Evolutionary conservation across 257 asterid species (phyloP).

Genomic region (Przewalskia tangutica): DNA sequence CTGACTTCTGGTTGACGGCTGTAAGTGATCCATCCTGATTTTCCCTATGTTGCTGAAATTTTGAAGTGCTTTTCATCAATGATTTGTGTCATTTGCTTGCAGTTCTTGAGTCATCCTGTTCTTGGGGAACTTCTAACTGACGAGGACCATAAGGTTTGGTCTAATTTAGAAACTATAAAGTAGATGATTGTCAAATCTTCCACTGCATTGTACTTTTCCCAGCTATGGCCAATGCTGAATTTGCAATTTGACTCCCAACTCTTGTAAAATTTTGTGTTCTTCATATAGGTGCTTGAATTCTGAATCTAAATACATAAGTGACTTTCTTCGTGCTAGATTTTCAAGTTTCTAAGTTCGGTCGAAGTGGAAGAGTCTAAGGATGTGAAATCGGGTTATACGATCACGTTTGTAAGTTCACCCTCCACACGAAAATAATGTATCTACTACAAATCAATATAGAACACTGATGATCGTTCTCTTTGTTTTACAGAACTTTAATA

Average conservation of each 20-base stretch:
- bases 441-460: background rate
- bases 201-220: background rate
- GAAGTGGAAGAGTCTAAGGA: slow-evolving; percentile 92
- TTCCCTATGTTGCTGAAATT: background rate
- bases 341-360: slow-evolving; percentile 67
- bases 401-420: slow-evolving; percentile 60
- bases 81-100: slow-evolving; percentile 16
- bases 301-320: background rate
- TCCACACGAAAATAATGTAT: background rate
- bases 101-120: slow-evolving; percentile 92
- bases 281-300: background rate
- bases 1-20: slow-evolving; percentile 95
- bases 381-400: slow-evolving; percentile 87
- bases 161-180: background rate
- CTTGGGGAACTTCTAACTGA: slow-evolving; percentile 80
- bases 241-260: background rate
- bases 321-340: slow-evolving; percentile 35
- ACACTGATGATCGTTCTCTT: background rate
- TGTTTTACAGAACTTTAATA: slow-evolving; percentile 49
- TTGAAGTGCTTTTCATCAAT: background rate
- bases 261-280: background rate
- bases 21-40: slow-evolving; percentile 33
- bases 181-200: background rate
- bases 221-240: background rate
- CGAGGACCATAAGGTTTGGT: slow-evolving; percentile 50